Base-by-base conservation (phyloP, 495 filamentous ascomycete species). In the Penicillium crystallinum region DNA sequence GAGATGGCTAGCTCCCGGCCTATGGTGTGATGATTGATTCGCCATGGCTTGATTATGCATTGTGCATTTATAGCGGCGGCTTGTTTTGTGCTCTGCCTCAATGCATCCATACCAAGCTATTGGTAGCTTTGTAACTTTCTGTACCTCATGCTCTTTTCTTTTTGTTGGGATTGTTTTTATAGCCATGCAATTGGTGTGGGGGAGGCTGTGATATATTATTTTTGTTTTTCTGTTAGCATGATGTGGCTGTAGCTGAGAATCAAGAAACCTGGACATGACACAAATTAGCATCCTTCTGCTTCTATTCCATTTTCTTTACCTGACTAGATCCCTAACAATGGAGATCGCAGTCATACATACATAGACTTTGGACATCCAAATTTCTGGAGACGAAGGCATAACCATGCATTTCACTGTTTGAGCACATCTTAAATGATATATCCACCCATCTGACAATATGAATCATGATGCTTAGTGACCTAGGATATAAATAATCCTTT, bases 1-100 rank as follows among this genome's bases (percentile, higher is more conserved):
- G 93, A 99, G 76, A 97, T 98, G 93, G 83, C 86, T 39, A 95
- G 91, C 59, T 83, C 81, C 44, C 73, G 82, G 43, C 59, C 57
- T 35, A 55, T 71, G 51, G 70, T 61, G 33, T 71, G 67, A 62
- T 65, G 63, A 69, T 55, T 55, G 40, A 49, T 51, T 55, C 64
- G 54, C 39, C 31, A 47, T 49, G 19, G 27, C 48, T 56, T 56
- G 37, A 21, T 43, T 27, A 30, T 50, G 48, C 37, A 30, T 53
- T 49, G 37, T 51, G 45, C 23, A 49, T 38, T 41, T 51, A 21
- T 50, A 57, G 37, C 35, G 48, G 37, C 44, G 18, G 44, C 63
- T 51, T 48, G 22, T 53, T 15, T 36, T 41, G 25, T 18, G 23
- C 40, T 18, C 3, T 23, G 46, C 49, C 52, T 33, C 23, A 47